phyloP scores from a whole-genome alignment of 129 eudicot genomes.

The Rutidosis leptorrhynchoides region DNA sequence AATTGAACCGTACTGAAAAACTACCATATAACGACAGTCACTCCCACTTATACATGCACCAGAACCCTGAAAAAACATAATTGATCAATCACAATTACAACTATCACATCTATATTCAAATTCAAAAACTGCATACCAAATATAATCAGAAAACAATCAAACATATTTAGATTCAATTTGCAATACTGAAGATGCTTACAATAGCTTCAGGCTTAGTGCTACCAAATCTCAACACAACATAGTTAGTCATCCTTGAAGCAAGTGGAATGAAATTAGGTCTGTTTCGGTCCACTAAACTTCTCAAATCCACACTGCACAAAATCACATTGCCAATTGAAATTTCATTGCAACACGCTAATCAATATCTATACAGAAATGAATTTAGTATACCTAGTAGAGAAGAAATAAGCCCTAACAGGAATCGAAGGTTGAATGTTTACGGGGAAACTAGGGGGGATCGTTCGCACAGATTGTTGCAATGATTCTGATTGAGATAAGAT shows the following conservation, averaged over 20 bases:
- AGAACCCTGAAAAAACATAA: constrained; percentile 50
- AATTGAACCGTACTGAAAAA: constrained; percentile 88
- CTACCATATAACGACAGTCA: constrained; percentile 79
- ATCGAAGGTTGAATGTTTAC: constrained; percentile 38
- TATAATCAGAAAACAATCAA: constrained; percentile 21
- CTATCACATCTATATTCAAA: constrained; percentile 1
- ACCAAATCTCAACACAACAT: constrained; percentile 75
- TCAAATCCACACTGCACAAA: constrained; percentile 82
- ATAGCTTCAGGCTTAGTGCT: constrained; percentile 48
- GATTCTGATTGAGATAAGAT: constrained; percentile 19
- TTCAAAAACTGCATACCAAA: neutral
- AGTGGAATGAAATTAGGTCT: constrained; percentile 67
- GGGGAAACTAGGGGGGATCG: constrained; percentile 12
- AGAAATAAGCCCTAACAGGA: constrained; percentile 86
- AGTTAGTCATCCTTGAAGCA: constrained; percentile 87
- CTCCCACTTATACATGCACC: constrained; percentile 60
- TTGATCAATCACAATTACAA: neutral
- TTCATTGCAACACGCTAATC: constrained; percentile 11
- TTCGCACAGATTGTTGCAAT: constrained; percentile 15
- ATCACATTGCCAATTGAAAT: constrained; percentile 14
- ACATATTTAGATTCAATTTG: constrained; percentile 9
- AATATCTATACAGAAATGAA: neutral
- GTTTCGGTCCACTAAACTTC: constrained; percentile 73
- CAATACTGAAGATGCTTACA: constrained; percentile 30
- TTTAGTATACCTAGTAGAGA: constrained; percentile 71